Base-by-base conservation (phyloP, 345 rosid species). In the Lumnitzera racemosa region DNA sequence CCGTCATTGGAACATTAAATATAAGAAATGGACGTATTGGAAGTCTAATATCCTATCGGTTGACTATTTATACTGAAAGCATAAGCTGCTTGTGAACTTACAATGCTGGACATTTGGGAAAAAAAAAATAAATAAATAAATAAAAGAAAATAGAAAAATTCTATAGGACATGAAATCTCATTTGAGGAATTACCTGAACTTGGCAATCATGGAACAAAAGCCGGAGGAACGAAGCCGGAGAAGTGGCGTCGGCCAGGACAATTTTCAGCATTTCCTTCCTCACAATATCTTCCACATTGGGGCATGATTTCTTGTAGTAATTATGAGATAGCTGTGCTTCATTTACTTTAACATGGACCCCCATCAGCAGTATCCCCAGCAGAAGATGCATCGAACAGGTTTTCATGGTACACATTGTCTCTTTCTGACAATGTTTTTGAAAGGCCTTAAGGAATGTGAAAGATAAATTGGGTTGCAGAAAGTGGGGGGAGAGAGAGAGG, bases 141-240 rank as follows among this genome's bases (percentile, higher is more conserved):
- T 20, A 20, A 20, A 20, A 20, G 20, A 20, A 20, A 20, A 20
- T 0, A 20, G 20, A 24, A 51, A 24, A n/a, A 13, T 24, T 17
- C 11, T n/a, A 3, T 11, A 10, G 20, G 24, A 51, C 24, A 31
- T 23, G 9, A 51, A 20, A 52, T 5, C 43, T 36, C 9, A 9
- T 36, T 36, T 36, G 9, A 5, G 43, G 43, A 46, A 13, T 64
- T 49, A 66, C 74, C 70, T 67, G 75, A 49, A 67, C 70, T 70
- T 64, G 67, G 70, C 75, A 75, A 64, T 71, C 79, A 58, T 75
- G 72, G 24, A 75, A 71, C 70, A 75, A 20, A 52, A 75, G 72
- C 51, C 75, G 62, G 31, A 68, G 81, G 3, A 70, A 57, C 48
- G 69, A 70, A 2, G 81, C 71, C 0, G 73, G 62, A 25, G 69